Conservation (phyloP, 352 stramenopile genomes). For the Phytophthora aleatoria region DNA sequence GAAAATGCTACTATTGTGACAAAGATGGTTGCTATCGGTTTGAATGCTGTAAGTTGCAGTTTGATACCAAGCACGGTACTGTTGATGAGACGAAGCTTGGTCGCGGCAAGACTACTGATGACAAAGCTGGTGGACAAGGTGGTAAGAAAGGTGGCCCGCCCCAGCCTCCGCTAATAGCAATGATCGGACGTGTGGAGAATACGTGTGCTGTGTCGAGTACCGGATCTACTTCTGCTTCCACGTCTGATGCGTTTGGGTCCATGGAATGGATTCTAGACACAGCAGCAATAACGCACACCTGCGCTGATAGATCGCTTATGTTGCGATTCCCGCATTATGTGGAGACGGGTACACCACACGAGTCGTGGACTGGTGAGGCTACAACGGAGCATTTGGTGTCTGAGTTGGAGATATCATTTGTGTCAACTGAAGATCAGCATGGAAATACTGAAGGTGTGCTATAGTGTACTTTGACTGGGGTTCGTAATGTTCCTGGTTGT, state of each 20-base stretch:
- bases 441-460: neutral
- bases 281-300: neutral
- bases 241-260: neutral
- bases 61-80: neutral
- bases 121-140: too few species aligned
- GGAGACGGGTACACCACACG: neutral
- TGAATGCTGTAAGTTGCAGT: neutral
- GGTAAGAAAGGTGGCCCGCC: neutral
- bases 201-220: neutral
- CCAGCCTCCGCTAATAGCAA: neutral
- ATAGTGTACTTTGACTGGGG: neutral
- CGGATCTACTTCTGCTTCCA: neutral
- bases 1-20: neutral
- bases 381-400: neutral
- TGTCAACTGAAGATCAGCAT: neutral
- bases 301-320: neutral
- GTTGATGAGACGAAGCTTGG: neutral
- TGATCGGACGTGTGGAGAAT: neutral
- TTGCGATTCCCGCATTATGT: neutral
- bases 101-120: neutral
- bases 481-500: neutral
- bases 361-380: neutral
- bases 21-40: neutral
- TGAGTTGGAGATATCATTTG: neutral
- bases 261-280: neutral